phyloP scores from a whole-genome alignment of 176 grass and related monocot genomes.

The Rhynchospora breviuscula region DNA sequence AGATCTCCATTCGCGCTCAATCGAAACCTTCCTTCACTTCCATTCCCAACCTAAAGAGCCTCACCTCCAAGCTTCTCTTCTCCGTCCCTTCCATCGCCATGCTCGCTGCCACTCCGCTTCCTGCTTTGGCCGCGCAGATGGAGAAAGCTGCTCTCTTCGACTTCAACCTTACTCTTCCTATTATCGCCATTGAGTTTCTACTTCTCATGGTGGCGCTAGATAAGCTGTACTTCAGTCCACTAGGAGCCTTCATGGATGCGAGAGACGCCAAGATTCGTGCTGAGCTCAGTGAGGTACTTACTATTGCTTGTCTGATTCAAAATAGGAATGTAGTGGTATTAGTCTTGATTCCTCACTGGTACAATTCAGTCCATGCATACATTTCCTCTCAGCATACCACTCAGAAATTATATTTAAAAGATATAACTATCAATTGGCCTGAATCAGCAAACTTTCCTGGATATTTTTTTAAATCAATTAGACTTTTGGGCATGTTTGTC shows the following conservation, averaged over 20 bases:
- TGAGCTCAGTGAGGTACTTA: conserved; percentile 47
- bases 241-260: conserved; percentile 97
- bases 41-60: not conserved
- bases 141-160: conserved; percentile 93
- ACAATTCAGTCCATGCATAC: not conserved
- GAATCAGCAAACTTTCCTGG: not conserved
- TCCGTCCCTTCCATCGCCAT: conserved; percentile 41
- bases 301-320: not conserved
- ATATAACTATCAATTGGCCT: not conserved
- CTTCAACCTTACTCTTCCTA: conserved; percentile 87
- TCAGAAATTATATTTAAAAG: not conserved
- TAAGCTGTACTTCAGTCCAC: conserved; percentile 89
- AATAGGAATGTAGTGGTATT: not conserved
- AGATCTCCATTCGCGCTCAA: conserved; percentile 54
- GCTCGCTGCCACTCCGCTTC: conserved; percentile 47
- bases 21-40: conserved; percentile 29
- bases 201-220: conserved; percentile 97
- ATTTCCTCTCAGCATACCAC: not conserved
- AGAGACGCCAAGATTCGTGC: conserved; percentile 82
- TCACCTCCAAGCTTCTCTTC: not conserved
- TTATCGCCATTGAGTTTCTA: conserved; percentile 78
- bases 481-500: not conserved
- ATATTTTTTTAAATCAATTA: not conserved
- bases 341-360: not conserved
- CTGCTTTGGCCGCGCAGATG: conserved; percentile 86